Base-by-base conservation (phyloP, 202 grass and related monocot species). In the Carex arenaria region DNA sequence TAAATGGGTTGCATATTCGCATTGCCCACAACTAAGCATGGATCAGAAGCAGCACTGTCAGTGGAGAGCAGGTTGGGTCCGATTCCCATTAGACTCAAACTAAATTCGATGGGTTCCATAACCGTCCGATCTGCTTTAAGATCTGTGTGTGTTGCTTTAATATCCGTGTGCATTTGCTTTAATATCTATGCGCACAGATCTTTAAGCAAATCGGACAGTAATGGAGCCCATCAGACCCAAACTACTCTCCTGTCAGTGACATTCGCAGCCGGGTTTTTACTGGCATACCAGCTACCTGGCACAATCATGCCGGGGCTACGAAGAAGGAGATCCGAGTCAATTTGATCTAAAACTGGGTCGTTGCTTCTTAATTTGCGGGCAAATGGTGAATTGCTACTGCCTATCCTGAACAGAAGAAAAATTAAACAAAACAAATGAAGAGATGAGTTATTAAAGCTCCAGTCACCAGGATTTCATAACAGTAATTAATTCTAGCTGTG, bases 331-430 rank as follows among this genome's bases (percentile, higher is more conserved):
- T 89, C 94, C 2, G 89, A 85, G 72, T 97, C 94, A 78, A 97
- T 87, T 61, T 78, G 30, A 84, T 97, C 91, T 0, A 94, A 85
- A 15, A 97, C 91, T 0, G 86, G 88, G 78, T 94, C 89, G 60
- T 94, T 66, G 2, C 86, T 45, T 52, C 6, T 84, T 83, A 97
- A 97, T 85, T 97, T 97, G 53, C 94, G 89, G 1, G 88, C 94
- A 85, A 97, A 97, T 34, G 94, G 94, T 28, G 89, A 88, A 65
- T 63, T 88, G 85, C 90, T 94, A 87, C 3, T 80, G 26, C 94
- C 0, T 89, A 97, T 94, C 60, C 81, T 59, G 75, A 26, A 62
- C 31, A 87, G 7, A 56, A 56, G 45, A 56, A 82, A 30, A 68
- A 38, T 1, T 60, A 10, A 80, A 38, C 5, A 54, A 60, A 42